Evolutionary conservation across 2,329 filamentous ascomycete species (phyloP).

Genomic region (Ophiostoma ulmi): DNA sequence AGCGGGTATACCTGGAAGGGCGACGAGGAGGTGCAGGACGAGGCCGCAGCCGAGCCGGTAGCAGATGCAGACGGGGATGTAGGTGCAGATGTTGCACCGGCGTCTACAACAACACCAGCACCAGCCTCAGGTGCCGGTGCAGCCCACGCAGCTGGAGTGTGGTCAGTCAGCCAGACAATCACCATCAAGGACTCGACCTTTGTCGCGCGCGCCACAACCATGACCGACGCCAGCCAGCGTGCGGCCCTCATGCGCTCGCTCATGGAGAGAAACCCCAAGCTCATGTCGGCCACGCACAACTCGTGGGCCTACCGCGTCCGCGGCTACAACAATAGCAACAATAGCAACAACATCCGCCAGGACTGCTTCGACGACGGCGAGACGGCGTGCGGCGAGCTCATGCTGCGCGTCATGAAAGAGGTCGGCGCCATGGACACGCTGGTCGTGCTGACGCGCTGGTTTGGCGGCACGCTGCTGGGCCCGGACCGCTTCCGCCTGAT

Average conservation of each 20-base stretch:
- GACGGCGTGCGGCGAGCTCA: slow-evolving; percentile 51
- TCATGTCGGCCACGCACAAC: slow-evolving; percentile 55
- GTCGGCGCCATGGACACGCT: slow-evolving; percentile 47
- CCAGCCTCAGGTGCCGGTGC: neutral
- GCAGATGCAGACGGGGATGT: neutral
- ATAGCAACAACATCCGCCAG: slow-evolving; percentile 36
- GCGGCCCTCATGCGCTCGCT: slow-evolving; percentile 44
- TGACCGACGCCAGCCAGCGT: slow-evolving; percentile 40
- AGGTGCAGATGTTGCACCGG: slow-evolving; percentile 14
- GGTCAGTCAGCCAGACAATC: slow-evolving; percentile 50
- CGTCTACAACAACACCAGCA: slow-evolving; percentile 25
- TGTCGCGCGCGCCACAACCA: slow-evolving; percentile 47
- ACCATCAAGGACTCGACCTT: slow-evolving; percentile 53
- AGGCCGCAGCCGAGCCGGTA: neutral
- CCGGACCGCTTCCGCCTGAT: slow-evolving; percentile 60
- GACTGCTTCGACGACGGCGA: slow-evolving; percentile 59
- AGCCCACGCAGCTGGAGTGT: slow-evolving; percentile 32
- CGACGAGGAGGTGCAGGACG: slow-evolving; percentile 34
- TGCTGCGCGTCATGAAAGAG: slow-evolving; percentile 51
- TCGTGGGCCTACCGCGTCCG: slow-evolving; percentile 49
- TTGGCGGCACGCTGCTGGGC: slow-evolving; percentile 56
- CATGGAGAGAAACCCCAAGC: slow-evolving; percentile 44
- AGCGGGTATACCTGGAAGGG: slow-evolving; percentile 63
- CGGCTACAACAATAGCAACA: slow-evolving; percentile 5
- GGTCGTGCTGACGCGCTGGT: slow-evolving; percentile 59